Base-by-base conservation (phyloP, 257 asterid genomes). In the Przewalskia tangutica region DNA sequence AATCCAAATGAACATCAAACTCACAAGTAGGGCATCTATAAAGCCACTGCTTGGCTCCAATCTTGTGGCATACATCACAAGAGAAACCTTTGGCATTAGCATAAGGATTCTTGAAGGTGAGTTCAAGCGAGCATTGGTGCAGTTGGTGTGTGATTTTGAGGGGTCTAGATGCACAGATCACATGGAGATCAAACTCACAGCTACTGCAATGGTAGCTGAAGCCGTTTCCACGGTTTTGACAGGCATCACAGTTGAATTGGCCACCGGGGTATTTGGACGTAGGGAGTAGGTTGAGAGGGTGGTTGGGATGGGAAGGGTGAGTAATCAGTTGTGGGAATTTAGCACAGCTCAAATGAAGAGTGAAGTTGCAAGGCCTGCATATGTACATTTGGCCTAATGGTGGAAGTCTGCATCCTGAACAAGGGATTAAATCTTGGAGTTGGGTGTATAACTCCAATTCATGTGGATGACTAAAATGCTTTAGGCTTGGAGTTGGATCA, bases 151-250 rank as follows among this genome's bases (percentile, higher is more conserved):
- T 80, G 85, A 90, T 81, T 0, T 44, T 87, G 50, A 90, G 83
- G 4, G 93, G 93, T 86, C 71, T 91, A 2, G 82, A 13, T 8
- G 95, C 95, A 79, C 97, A 92, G 3, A 27, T 44, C 18, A 88
- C 90, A 77, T 92, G 95, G 36, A 92, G 93, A 38, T 92, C 95
- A 81, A 68, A 91, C 62, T 86, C 86, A 83, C 95, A 92, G 7
- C 58, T 70, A 38, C 55, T 32, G 65, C 97, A 92, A 75, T 91
- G 93, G 90, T 89, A 91, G 90, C 90, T 88, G 86, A 92, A 92
- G 14, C 90, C 88, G 56, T 86, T 81, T 13, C 90, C 92, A 17
- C 71, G 79, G 77, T 66, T 83, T 84, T 77, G 42, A 79, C 97
- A 92, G 54, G 89, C 95, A 79, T 92, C 91, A 81, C 97, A 92